Evolutionary conservation across 2,329 filamentous ascomycete genomes (phyloP), one percentile per base, ranked within the genome.

Genomic region (Apiospora koreana): DNA sequence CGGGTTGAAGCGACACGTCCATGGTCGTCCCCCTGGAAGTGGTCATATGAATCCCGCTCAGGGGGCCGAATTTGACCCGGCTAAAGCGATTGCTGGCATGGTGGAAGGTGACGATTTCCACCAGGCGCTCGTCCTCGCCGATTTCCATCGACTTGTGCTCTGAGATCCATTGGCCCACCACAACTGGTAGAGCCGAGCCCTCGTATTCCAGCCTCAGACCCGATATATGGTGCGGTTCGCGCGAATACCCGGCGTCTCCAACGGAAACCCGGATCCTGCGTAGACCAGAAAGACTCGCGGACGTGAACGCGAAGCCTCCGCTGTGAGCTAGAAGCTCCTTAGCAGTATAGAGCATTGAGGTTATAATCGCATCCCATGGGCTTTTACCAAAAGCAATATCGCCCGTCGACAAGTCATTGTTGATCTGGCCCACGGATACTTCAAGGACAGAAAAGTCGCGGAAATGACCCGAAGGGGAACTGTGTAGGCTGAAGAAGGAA

Each of bases 111-210:
- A 69, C 67, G 4, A 75, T 65, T n/a, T 74, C 72, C 4, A 65
- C 62, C 50, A 74, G 48, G 23, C 71, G 71, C 45, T 76, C 75
- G 42, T 68, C 71, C 1, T 50, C 35, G 1, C 46, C 28, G n/a
- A 76, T 46, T 23, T 71, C 69, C n/a, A 75, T 25, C 2, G 64
- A 54, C 38, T 41, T 70, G 50, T 69, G 45, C 67, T 74, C 71
- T 14, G 71, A 69, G 9, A 74, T 45, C 74, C 74, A 76, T 58
- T 75, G 74, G 0, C 74, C 74, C 23, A 75, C 7, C n/a, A 76
- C 70, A 28, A 71, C 45, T 2, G 74, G 72, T 16, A 35, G 35
- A 9, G 54, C 62, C 3, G 70, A 72, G 35, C 73, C 71, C 6
- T 71, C 10, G 54, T 74, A 76, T 67, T 75, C 73, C 28, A 76